Conservation (phyloP, 495 filamentous ascomycete genomes). For the Cladorrhinum samala region DNA sequence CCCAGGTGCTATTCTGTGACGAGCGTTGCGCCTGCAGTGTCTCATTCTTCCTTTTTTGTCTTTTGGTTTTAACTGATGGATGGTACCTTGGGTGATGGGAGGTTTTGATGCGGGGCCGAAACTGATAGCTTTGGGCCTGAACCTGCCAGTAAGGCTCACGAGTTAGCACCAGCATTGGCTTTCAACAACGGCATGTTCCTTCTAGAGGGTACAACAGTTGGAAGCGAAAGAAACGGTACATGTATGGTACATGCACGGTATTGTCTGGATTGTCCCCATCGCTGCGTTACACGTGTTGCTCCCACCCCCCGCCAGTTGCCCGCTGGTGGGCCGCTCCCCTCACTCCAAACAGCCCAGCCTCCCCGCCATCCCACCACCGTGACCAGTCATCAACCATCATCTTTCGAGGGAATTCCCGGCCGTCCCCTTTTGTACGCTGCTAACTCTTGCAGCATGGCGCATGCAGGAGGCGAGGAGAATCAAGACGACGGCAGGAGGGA, state of each 20-base stretch:
- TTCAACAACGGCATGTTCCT: too few species aligned
- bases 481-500: too few species aligned
- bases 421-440: not conserved
- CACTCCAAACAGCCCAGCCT: not conserved
- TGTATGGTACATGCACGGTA: slow-evolving; percentile 6
- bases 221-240: not conserved
- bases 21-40: not conserved
- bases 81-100: too few species aligned
- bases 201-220: too few species aligned
- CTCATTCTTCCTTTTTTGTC: not conserved
- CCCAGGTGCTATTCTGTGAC: not conserved
- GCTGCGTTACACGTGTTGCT: slow-evolving; percentile 21
- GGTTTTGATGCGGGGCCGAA: too few species aligned
- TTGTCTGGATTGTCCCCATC: slow-evolving; percentile 7
- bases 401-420: not conserved
- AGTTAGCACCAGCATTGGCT: too few species aligned
- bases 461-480: not conserved
- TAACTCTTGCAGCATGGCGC: not conserved
- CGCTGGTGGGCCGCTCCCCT: not conserved
- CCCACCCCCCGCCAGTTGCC: not conserved
- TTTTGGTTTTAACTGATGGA: too few species aligned
- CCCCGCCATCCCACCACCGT: not conserved
- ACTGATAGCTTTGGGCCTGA: too few species aligned
- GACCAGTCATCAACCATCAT: not conserved
- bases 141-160: too few species aligned